Evolutionary conservation across 1,139 yeast species (phyloP), one percentile per base, ranked within the genome.

Genomic region (Meyerozyma elateridarum): DNA sequence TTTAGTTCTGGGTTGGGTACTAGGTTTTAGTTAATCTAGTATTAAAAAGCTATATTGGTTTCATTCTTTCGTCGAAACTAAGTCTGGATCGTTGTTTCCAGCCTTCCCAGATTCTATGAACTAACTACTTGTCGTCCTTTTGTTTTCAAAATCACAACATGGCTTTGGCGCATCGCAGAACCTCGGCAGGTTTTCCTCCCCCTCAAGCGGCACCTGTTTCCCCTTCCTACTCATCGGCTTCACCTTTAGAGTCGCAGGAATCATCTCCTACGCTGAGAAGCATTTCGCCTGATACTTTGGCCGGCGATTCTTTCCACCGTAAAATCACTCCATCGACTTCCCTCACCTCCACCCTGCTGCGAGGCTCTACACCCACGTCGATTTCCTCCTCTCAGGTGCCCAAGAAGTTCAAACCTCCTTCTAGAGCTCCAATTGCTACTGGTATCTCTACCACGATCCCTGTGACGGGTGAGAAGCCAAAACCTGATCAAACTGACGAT

Each of bases 371-470:
- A 20, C 67, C 69, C 19, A 25, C 29, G 16, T 29, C 29, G 15
- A 15, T 40, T 25, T 32, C 39, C 37, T 24, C 29, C 17, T 22
- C 30, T 16, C 29, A 35, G 29, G 34, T 42, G 30, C 25, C 37
- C 24, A 61, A 66, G 45, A 70, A 64, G 44, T 54, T 56, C 29
- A 70, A 64, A 44, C 53, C 49, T 41, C 46, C 67, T 32, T 48
- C 68, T 33, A 49, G 47, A 42, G 65, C 47, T 44, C 74, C 79
- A 12, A 73, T 77, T 35, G 80, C 84, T 9, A 73, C 85, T 21
- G 89, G 88, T 30, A 79, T 83, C 28, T 79, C 87, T 7, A 82
- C 87, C 24, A 73, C 83, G 2, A 82, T 83, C 36, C 91, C 91
- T 2, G 85, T 82, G 2, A 79, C 88, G 6, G 89, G 89, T 22